Conservation (phyloP, 306 rosid species). For the Alnus rubra region DNA sequence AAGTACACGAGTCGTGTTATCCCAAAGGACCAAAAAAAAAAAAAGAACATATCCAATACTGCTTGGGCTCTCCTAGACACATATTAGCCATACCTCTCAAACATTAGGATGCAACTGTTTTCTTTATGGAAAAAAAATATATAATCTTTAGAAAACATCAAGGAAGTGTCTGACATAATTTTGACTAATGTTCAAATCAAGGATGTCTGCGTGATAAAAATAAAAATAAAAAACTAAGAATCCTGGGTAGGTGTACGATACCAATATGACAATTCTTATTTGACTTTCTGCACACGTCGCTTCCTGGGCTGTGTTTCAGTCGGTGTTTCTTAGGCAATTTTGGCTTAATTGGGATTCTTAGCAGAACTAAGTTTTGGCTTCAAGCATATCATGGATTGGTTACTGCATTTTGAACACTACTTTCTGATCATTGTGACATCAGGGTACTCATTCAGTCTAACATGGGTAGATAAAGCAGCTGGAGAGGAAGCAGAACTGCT, state of each 20-base stretch:
- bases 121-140: too few relatives aligned
- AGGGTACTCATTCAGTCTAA: conserved; percentile 84
- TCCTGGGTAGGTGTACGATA: too few relatives aligned
- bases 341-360: not conserved
- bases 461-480: conserved; percentile 52
- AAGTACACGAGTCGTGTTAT: too few relatives aligned
- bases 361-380: conserved; percentile 1
- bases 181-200: not conserved
- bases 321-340: not conserved
- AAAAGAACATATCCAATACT: too few relatives aligned
- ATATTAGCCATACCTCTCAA: too few relatives aligned
- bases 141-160: not conserved
- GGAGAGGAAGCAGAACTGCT: conserved; percentile 61
- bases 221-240: not conserved
- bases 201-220: not conserved
- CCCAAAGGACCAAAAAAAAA: too few relatives aligned
- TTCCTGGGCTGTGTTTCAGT: not conserved
- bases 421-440: conserved; percentile 25
- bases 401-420: conserved; percentile 9
- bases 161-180: not conserved
- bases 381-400: conserved; percentile 1
- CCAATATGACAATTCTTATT: too few relatives aligned
- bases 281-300: not conserved
- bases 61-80: too few relatives aligned
- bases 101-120: too few relatives aligned